These are phyloP conservation scores for Septoria linicola DNA, from an alignment of 2,329 filamentous ascomycete species.

Conservation along the genomic window DNA sequence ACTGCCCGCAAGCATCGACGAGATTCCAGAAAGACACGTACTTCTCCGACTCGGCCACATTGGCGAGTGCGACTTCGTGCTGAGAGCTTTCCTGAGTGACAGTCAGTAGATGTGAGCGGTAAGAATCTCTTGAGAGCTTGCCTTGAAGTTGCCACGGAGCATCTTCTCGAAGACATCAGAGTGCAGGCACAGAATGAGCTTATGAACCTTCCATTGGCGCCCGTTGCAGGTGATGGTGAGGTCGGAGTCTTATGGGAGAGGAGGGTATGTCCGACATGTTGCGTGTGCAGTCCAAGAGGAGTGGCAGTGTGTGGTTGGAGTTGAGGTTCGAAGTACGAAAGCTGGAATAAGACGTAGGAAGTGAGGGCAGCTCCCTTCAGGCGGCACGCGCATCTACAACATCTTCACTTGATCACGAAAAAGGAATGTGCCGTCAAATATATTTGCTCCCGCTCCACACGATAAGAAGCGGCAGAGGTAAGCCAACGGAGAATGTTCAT, in stretches of 20 bases:
- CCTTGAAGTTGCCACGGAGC: constrained; percentile 2
- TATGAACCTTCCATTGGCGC: not conserved
- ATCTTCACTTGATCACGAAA: too few relatives aligned
- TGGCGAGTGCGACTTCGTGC: not conserved
- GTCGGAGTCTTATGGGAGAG: not conserved
- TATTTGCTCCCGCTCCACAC: constrained; percentile 50
- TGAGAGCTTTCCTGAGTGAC: not conserved
- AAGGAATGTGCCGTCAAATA: constrained; percentile 43
- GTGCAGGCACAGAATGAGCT: constrained; percentile 2
- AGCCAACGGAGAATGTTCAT: constrained; percentile 51
- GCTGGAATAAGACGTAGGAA: too few relatives aligned
- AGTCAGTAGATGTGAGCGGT: not conserved
- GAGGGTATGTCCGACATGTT: not conserved
- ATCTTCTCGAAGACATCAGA: constrained; percentile 1
- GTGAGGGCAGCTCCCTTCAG: too few relatives aligned
- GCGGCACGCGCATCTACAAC: too few relatives aligned
- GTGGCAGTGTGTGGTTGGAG: too few relatives aligned
- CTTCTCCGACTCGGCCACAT: not conserved
- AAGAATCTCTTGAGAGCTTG: not conserved
- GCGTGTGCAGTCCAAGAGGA: not conserved
- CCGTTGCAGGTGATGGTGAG: constrained; percentile 2
- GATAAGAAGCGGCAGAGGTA: constrained; percentile 55
- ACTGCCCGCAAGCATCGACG: not conserved
- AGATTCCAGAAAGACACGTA: not conserved
- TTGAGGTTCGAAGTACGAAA: too few relatives aligned